Conservation (phyloP, 2,329 filamentous ascomycete species). For the Aspergillaceae sp. region DNA sequence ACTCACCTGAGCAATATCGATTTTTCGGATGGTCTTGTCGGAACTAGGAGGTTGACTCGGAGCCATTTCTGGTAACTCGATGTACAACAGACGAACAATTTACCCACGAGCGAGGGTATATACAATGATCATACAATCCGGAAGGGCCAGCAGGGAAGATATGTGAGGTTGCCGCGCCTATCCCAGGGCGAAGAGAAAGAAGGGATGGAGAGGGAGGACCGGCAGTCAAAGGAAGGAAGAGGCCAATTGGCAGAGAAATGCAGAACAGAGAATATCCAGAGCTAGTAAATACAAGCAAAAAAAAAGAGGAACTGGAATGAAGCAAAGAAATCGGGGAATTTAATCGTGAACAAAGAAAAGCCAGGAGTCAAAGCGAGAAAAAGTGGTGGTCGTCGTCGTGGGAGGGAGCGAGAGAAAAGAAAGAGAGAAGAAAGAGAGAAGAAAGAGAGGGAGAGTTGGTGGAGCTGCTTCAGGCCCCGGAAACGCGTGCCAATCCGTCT, state of each 20-base stretch:
- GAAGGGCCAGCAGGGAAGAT: background rate
- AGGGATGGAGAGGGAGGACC: conserved; percentile 5
- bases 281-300: no score
- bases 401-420: no score
- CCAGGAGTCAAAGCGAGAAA: background rate
- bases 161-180: background rate
- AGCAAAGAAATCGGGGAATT: background rate
- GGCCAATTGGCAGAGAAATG: conserved; percentile 8
- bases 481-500: no score
- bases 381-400: no score
- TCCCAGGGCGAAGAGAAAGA: background rate
- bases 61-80: conserved; percentile 20
- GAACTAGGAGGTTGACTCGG: conserved; percentile 23
- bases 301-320: background rate
- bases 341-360: conserved; percentile 1
- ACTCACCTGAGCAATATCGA: conserved; percentile 35
- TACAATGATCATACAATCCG: conserved; percentile 6
- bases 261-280: background rate
- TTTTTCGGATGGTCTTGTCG: conserved; percentile 33
- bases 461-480: no score
- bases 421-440: no score
- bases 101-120: conserved; percentile 10
- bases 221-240: conserved; percentile 7
- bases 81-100: conserved; percentile 5
- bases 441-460: no score